These are phyloP conservation scores for Candida piceae DNA, from an alignment of 805 yeast species.

Conservation along the genomic window DNA sequence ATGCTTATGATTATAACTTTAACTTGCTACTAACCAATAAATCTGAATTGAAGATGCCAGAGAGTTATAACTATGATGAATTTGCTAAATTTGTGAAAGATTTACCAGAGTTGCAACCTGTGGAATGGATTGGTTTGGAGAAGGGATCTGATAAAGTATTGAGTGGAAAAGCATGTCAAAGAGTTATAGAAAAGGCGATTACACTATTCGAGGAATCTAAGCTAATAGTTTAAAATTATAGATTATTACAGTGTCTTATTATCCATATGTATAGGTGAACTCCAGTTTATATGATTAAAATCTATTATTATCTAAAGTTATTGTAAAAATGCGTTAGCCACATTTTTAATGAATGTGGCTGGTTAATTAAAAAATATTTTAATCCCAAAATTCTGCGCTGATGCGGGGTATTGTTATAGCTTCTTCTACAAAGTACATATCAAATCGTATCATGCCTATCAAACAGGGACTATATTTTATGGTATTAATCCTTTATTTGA, in stretches of 20 bases:
- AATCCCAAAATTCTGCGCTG: too few relatives aligned
- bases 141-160: slow-evolving; percentile 7
- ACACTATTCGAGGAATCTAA: slow-evolving; percentile 3
- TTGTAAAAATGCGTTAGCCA: not conserved
- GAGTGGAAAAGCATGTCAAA: slow-evolving; percentile 4
- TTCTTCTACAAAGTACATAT: too few relatives aligned
- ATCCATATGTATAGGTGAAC: too few relatives aligned
- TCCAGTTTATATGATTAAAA: too few relatives aligned
- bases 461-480: too few relatives aligned
- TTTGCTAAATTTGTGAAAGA: slow-evolving; percentile 44
- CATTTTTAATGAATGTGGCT: not conserved
- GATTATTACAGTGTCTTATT: too few relatives aligned
- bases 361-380: too few relatives aligned
- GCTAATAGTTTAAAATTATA: too few relatives aligned
- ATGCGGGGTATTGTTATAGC: too few relatives aligned
- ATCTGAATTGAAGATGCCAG: slow-evolving; percentile 40
- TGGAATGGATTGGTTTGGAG: slow-evolving; percentile 26
- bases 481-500: too few relatives aligned
- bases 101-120: slow-evolving; percentile 47
- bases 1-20: slow-evolving; percentile 38
- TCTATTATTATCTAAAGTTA: too few relatives aligned
- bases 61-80: slow-evolving; percentile 32
- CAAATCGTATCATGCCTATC: too few relatives aligned
- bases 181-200: slow-evolving; percentile 4
- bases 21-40: slow-evolving; percentile 33